These are phyloP conservation scores for Naganishia liquefaciens DNA, from an alignment of 1,284 basidiomycete genomes.

Conservation along the genomic window DNA sequence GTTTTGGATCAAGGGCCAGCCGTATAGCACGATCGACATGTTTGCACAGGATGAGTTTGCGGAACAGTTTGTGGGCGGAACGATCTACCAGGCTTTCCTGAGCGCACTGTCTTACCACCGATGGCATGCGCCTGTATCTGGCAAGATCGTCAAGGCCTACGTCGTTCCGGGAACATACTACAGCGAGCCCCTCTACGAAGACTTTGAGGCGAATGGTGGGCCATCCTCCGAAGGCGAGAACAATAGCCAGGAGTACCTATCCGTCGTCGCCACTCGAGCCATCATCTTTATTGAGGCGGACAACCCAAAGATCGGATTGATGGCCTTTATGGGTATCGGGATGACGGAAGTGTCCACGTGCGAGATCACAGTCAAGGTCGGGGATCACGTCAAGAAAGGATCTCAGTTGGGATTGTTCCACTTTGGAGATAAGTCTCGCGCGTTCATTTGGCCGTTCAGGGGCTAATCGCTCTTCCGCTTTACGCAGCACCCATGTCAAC, in stretches of 20 bases:
- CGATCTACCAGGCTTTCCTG: slow-evolving; percentile 62
- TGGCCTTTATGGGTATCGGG: slow-evolving; percentile 60
- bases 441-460: neutral
- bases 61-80: slow-evolving; percentile 57
- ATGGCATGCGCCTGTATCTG: slow-evolving; percentile 61
- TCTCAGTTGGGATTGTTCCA: slow-evolving; percentile 60
- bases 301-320: slow-evolving; percentile 58
- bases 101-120: slow-evolving; percentile 59
- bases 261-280: slow-evolving; percentile 56
- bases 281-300: slow-evolving; percentile 62
- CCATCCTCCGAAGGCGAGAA: slow-evolving; percentile 44
- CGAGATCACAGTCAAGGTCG: slow-evolving; percentile 51
- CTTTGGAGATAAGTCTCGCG: slow-evolving; percentile 54
- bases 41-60: slow-evolving; percentile 50
- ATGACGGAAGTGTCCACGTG: slow-evolving; percentile 64
- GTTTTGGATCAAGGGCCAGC: slow-evolving; percentile 59
- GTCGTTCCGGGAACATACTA: slow-evolving; percentile 61
- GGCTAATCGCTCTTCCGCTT: slow-evolving; percentile 35
- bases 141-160: slow-evolving; percentile 56
- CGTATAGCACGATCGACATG: slow-evolving; percentile 57
- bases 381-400: slow-evolving; percentile 55
- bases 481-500: slow-evolving; percentile 52
- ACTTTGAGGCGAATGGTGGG: slow-evolving; percentile 37
- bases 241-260: slow-evolving; percentile 52
- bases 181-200: slow-evolving; percentile 49